A percentile compares a stretch with the other conserved stretches of the same genome.
These are phyloP conservation scores for Wickerhamiella lipophila DNA, from an alignment of 805 yeast species.

Conservation along the genomic window DNA sequence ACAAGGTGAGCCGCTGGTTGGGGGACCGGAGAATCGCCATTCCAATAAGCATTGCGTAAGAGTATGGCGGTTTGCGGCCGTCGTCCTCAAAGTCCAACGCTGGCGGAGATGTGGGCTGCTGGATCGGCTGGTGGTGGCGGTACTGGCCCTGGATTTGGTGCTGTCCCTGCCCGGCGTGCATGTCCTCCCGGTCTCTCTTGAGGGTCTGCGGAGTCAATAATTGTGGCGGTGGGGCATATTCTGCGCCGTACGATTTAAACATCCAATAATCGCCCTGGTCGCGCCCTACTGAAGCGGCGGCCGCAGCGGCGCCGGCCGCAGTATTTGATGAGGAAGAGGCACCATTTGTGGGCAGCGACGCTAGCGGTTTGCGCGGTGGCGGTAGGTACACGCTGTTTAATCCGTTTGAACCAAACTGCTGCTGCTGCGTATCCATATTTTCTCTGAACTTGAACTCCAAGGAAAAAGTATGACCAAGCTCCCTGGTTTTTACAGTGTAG, in stretches of 20 bases:
- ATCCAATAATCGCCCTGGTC: conserved; percentile 7
- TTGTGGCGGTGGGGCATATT: conserved; percentile 4
- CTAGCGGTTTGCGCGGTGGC: conserved; percentile 11
- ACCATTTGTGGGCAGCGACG: background rate
- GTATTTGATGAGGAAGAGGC: background rate
- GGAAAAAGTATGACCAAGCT: conserved; percentile 1
- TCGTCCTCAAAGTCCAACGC: conserved; percentile 33
- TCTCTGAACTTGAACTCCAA: background rate
- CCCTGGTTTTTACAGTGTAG: background rate
- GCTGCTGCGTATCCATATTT: background rate
- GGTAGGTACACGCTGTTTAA: conserved; percentile 7
- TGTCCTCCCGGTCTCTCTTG: background rate
- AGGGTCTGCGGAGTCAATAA: conserved; percentile 7
- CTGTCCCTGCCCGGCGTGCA: background rate
- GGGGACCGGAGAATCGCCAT: conserved; percentile 83
- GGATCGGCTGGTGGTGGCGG: background rate
- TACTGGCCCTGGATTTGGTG: background rate
- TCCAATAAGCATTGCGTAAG: conserved; percentile 87
- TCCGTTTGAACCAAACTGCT: background rate
- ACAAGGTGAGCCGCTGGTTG: conserved; percentile 52
- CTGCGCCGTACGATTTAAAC: conserved; percentile 8
- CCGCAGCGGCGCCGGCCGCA: background rate
- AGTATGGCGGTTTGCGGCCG: conserved; percentile 76
- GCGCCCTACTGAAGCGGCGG: conserved; percentile 1
- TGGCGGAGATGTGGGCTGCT: background rate